Evolutionary conservation across 768 basidiomycete species (phyloP), one percentile per base, ranked within the genome.

Genomic region (Mycena belliarum): DNA sequence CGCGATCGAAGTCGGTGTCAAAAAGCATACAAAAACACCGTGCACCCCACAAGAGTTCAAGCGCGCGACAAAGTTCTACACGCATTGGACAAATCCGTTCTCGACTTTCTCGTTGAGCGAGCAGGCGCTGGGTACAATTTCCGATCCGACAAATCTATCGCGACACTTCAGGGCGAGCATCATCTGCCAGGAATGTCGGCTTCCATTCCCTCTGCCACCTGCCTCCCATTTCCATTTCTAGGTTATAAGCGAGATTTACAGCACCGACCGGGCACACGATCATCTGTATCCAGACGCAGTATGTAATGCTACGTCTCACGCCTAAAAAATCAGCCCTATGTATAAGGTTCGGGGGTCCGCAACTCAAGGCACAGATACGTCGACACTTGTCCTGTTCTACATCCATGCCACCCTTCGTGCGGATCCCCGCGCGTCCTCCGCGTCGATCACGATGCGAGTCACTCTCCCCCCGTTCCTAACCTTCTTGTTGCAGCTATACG

Each of bases 21-120:
- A 38, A 40, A n/a, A n/a, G n/a, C n/a, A n/a, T n/a, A n/a, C n/a
- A n/a, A n/a, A n/a, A n/a, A n/a, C n/a, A n/a, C n/a, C n/a, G 21
- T 55, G 46, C 40, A 49, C 54, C 54, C 54, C 47, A 11, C 54
- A 55, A 23, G 54, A 49, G 29, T 55, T 55, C 46, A 55, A 55
- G 20, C 46, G 54, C 23, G 38, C n/a, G 6, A 28, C 46, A 49
- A 35, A 35, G 47, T 43, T 21, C 47, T 55, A 28, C 54, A 14
- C 23, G 54, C 49, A 40, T 4, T n/a, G 7, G 29, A 14, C 24
- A 2, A 33, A 25, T 55, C 54, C n/a, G 35, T 15, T 37, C 35
- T 37, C 14, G 35, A 37, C 6, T 37, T 37, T 37, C 35, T 37
- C 35, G 35, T 37, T 37, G 35, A 37, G 35, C 35, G 18, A 16